phyloP scores from a whole-genome alignment of 495 filamentous ascomycete genomes.

The Aspergillus bertholletiae region DNA sequence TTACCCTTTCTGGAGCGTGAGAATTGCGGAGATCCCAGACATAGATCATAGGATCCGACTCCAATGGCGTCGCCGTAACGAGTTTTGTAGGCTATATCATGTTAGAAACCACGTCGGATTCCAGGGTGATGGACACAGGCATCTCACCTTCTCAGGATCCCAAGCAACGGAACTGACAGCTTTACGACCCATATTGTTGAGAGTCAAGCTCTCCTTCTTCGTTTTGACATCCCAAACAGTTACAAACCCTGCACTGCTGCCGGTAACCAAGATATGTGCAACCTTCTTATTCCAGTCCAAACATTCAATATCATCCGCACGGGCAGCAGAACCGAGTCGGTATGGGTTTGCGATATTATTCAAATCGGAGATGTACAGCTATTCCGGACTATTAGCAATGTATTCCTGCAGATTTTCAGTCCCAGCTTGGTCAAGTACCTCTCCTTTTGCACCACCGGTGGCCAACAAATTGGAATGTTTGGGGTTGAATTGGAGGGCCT shows the following conservation, averaged over 20 bases:
- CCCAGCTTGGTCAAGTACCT: constrained; percentile 36
- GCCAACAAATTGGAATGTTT: constrained; percentile 86
- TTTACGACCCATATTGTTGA: constrained; percentile 90
- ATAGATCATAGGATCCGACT: constrained; percentile 82
- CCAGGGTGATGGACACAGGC: not conserved
- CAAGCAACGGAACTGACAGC: constrained; percentile 93
- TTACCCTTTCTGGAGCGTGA: constrained; percentile 81
- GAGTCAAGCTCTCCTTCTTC: constrained; percentile 90
- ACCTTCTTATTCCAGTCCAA: constrained; percentile 99
- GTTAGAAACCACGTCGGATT: constrained; percentile 5
- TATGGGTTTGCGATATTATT: constrained; percentile 85
- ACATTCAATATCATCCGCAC: constrained; percentile 90
- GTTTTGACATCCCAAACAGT: constrained; percentile 98
- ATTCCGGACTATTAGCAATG: not conserved
- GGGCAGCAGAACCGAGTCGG: constrained; percentile 78
- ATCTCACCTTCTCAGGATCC: constrained; percentile 75
- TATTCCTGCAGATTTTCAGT: not conserved
- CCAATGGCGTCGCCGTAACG: constrained; percentile 86
- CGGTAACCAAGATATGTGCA: constrained; percentile 90
- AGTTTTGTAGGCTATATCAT: constrained; percentile 71
- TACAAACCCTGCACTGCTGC: constrained; percentile 90
- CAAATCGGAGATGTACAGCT: constrained; percentile 89
- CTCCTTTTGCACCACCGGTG: constrained; percentile 89
- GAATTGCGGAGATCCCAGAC: constrained; percentile 97
- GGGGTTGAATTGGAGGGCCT: constrained; percentile 97